phyloP scores from a whole-genome alignment of 2,329 filamentous ascomycete genomes.

The Aspergillus ibericus region DNA sequence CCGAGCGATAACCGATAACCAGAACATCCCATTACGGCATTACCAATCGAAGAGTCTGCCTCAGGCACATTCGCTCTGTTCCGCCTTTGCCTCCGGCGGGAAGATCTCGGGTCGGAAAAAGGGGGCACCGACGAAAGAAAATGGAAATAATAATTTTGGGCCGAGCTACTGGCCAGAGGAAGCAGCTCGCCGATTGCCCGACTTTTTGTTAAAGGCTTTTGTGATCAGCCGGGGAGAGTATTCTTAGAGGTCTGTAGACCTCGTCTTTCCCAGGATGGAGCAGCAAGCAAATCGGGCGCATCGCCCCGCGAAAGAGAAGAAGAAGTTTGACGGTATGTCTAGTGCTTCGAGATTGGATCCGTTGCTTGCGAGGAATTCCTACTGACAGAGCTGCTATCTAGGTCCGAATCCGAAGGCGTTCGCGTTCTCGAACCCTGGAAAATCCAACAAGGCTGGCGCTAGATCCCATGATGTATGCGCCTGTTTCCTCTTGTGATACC shows the following conservation, averaged over 20 bases:
- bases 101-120: conserved; percentile 23
- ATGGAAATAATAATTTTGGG: conserved; percentile 37
- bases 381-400: conserved; percentile 27
- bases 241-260: conserved; percentile 29
- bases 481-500: not conserved
- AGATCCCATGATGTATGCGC: conserved; percentile 55
- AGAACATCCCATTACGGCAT: not conserved
- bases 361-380: not conserved
- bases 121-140: conserved; percentile 27
- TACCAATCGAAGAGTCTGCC: no score
- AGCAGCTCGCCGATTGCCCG: conserved; percentile 14
- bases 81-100: conserved; percentile 4
- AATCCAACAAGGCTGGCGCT: conserved; percentile 67
- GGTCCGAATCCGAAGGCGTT: conserved; percentile 89
- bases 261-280: conserved; percentile 60
- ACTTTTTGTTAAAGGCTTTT: conserved; percentile 16
- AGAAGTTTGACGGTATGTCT: conserved; percentile 63
- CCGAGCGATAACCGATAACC: conserved; percentile 3
- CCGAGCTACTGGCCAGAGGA: conserved; percentile 19
- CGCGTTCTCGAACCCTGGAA: conserved; percentile 77
- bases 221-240: conserved; percentile 9
- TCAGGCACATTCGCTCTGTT: no score
- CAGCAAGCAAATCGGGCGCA: conserved; percentile 83
- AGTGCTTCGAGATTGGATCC: not conserved
- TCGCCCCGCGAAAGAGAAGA: conserved; percentile 85